Evolutionary conservation across 768 basidiomycete species (phyloP).

Genomic region (Mycena chlorophos): DNA sequence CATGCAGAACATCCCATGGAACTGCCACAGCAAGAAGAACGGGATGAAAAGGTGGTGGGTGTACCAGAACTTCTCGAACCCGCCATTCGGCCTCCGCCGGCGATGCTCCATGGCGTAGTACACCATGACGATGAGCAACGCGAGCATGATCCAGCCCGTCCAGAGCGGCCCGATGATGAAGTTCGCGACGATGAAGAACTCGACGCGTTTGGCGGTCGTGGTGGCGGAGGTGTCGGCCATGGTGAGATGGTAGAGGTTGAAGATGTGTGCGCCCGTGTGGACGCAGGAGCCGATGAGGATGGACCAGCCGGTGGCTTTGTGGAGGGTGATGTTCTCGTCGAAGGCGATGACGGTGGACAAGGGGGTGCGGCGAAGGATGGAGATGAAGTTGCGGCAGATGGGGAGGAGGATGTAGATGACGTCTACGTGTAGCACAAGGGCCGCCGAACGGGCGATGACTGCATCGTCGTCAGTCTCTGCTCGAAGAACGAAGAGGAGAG

Average conservation of each 20-base stretch:
- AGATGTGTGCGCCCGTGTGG: slow-evolving; percentile 83
- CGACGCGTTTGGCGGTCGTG: slow-evolving; percentile 52
- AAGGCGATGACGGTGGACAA: slow-evolving; percentile 88
- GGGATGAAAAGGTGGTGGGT: slow-evolving; percentile 85
- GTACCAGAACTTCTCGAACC: slow-evolving; percentile 90
- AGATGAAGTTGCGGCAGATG: slow-evolving; percentile 94
- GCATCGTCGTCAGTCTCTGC: neutral
- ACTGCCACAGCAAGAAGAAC: slow-evolving; percentile 93
- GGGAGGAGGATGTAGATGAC: slow-evolving; percentile 93
- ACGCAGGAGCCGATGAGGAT: slow-evolving; percentile 77
- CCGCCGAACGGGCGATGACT: slow-evolving; percentile 88
- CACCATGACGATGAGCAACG: slow-evolving; percentile 72
- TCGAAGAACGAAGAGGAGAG: neutral
- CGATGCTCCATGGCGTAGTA: slow-evolving; percentile 84
- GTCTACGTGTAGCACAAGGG: slow-evolving; percentile 87
- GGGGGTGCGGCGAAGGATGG: slow-evolving; percentile 80
- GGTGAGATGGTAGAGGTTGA: slow-evolving; percentile 76
- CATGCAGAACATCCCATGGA: slow-evolving; percentile 98
- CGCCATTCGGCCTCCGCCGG: slow-evolving; percentile 52
- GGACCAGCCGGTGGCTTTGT: slow-evolving; percentile 89
- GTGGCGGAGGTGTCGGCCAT: slow-evolving; percentile 53
- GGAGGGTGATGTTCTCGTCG: slow-evolving; percentile 90
- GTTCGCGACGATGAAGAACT: slow-evolving; percentile 74
- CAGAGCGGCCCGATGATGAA: slow-evolving; percentile 83
- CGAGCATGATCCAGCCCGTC: slow-evolving; percentile 89